Evolutionary conservation across 805 yeast species (phyloP).

Genomic region (Cyberlindnera veronae): DNA sequence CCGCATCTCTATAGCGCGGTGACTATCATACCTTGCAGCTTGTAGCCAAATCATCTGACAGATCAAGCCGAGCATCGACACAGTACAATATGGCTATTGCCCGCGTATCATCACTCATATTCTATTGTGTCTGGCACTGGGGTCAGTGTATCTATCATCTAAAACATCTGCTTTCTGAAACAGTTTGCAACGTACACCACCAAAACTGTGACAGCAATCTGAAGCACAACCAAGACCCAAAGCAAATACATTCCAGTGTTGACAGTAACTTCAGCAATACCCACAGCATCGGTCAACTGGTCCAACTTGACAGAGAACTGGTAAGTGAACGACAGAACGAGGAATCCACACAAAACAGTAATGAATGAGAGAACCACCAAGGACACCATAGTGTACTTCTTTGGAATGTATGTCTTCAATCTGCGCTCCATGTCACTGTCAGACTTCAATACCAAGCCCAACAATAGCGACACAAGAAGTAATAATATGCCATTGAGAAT

Average conservation of each 20-base stretch:
- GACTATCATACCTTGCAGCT: no score
- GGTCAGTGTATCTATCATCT: neutral
- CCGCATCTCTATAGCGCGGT: neutral
- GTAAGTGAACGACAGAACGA: constrained; percentile 24
- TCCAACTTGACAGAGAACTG: constrained; percentile 23
- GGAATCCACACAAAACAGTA: constrained; percentile 13
- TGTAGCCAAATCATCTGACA: no score
- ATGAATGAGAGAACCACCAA: constrained; percentile 17
- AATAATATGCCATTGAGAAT: constrained; percentile 4
- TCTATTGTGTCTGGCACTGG: neutral
- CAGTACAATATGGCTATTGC: no score
- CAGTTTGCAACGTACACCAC: constrained; percentile 21
- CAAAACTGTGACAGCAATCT: constrained; percentile 3
- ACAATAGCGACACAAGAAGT: constrained; percentile 1
- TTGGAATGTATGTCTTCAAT: neutral
- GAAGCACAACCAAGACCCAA: constrained; percentile 19
- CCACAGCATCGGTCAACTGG: constrained; percentile 18
- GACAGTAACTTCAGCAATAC: constrained; percentile 24
- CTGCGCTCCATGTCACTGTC: no score
- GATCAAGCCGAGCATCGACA: no score
- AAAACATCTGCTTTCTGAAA: constrained; percentile 18
- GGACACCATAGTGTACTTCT: constrained; percentile 9
- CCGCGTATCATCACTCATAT: no score
- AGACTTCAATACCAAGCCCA: constrained; percentile 6
- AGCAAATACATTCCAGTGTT: constrained; percentile 21